Evolutionary conservation across 1,284 basidiomycete genomes (phyloP).

Genomic region (Malassezia sympodialis): DNA sequence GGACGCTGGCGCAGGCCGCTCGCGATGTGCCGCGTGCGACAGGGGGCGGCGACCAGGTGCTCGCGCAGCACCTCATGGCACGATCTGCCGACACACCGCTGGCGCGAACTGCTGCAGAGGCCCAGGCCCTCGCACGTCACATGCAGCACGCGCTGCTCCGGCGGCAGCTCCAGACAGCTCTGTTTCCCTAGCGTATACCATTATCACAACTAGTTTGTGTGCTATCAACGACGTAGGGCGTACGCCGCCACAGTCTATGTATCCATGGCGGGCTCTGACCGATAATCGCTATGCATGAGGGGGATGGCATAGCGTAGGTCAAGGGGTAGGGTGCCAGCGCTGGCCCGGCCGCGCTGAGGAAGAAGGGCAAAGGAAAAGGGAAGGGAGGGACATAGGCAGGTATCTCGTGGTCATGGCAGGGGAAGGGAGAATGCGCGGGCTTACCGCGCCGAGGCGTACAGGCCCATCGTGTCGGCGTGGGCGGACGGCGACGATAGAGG

Average conservation of each 20-base stretch:
- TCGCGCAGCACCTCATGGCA: background rate
- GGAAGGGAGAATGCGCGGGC: constrained; percentile 11
- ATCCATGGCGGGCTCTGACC: background rate
- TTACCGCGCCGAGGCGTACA: background rate
- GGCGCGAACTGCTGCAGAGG: background rate
- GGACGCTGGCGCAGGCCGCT: background rate
- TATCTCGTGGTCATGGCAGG: constrained; percentile 9
- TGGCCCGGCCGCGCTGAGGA: too few species aligned
- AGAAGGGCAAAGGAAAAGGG: background rate
- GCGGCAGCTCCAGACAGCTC: constrained; percentile 69
- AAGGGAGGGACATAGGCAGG: background rate
- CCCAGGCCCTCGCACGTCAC: constrained; percentile 1
- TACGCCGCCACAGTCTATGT: background rate
- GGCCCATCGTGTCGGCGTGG: background rate
- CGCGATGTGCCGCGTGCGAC: background rate
- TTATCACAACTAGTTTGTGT: background rate
- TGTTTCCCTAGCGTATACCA: constrained; percentile 22
- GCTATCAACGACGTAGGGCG: background rate
- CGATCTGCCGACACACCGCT: background rate
- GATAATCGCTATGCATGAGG: background rate
- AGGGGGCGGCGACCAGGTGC: background rate
- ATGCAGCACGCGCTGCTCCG: constrained; percentile 81
- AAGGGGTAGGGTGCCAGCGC: background rate
- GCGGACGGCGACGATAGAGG: background rate
- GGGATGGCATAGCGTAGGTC: background rate